These are phyloP conservation scores for Thraustotheca clavata DNA, from an alignment of 352 stramenopile species.

Conservation along the genomic window DNA sequence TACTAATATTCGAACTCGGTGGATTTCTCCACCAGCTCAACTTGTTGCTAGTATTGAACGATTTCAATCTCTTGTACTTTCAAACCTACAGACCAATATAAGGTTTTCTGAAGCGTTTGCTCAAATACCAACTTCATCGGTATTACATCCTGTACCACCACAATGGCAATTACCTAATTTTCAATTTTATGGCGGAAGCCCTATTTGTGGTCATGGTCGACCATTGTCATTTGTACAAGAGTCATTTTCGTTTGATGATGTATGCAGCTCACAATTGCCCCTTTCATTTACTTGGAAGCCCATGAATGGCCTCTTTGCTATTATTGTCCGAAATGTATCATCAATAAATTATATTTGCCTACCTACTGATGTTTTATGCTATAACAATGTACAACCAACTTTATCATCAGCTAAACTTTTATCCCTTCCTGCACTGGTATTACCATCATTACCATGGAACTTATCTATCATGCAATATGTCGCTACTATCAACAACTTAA, in stretches of 20 bases:
- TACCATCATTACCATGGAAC: too few species aligned
- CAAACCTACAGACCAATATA: background rate
- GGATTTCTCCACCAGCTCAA: background rate
- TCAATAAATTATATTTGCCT: too few species aligned
- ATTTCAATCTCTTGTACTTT: background rate
- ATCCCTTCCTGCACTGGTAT: too few species aligned
- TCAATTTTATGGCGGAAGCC: background rate
- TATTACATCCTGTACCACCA: background rate
- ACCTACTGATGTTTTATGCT: too few species aligned
- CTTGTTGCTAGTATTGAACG: background rate
- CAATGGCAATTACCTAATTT: too few species aligned
- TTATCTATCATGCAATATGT: too few species aligned
- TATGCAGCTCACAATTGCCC: background rate
- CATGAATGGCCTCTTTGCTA: background rate
- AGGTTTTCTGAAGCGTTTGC: background rate
- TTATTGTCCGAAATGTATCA: too few species aligned
- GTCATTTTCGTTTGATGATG: constrained; percentile 6
- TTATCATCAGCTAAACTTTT: too few species aligned
- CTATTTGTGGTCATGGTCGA: background rate
- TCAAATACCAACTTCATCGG: background rate
- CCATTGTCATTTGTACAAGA: constrained; percentile 2
- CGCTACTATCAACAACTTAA: too few species aligned
- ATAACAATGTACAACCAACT: too few species aligned
- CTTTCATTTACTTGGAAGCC: background rate
- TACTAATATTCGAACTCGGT: background rate